These are phyloP conservation scores for Aschersonia sp. DNA, from an alignment of 2,329 filamentous ascomycete genomes.

Conservation along the genomic window DNA sequence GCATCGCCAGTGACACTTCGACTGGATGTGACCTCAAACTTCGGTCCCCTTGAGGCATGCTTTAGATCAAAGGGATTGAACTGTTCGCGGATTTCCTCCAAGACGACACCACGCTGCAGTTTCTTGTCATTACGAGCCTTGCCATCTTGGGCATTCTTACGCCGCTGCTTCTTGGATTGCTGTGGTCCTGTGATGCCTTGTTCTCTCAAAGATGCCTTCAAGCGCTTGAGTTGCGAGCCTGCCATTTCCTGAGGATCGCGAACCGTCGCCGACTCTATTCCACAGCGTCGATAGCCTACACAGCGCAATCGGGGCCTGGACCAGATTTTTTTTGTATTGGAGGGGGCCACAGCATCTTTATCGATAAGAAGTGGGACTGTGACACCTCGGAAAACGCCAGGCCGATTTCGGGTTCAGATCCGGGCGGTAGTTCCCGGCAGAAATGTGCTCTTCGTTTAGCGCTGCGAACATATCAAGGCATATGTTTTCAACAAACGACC, in stretches of 20 bases:
- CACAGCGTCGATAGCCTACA: background rate
- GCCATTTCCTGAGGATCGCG: conserved; percentile 46
- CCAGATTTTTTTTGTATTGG: too few species aligned
- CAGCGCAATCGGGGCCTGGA: background rate
- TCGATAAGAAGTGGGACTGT: background rate
- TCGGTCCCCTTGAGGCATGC: conserved; percentile 59
- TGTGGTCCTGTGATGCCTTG: conserved; percentile 84
- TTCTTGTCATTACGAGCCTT: conserved; percentile 56
- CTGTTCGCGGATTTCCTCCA: conserved; percentile 79
- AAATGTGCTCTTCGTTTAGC: background rate
- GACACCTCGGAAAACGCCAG: background rate
- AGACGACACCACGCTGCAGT: conserved; percentile 59
- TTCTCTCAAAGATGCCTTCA: conserved; percentile 81
- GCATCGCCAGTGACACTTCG: conserved; percentile 36
- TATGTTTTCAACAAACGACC: too few species aligned
- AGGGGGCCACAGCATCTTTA: background rate
- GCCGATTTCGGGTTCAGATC: background rate
- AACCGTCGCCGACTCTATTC: too few species aligned
- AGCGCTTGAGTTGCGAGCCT: conserved; percentile 88
- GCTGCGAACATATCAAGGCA: too few species aligned
- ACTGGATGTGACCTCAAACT: conserved; percentile 71
- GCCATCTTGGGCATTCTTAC: conserved; percentile 53
- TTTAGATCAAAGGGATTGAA: conserved; percentile 98
- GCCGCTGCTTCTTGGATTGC: conserved; percentile 89
- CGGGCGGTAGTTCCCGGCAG: background rate